These are phyloP conservation scores for Isoetes taiwanensis DNA, from an alignment of 75 land plant genomes.

Conservation along the genomic window DNA sequence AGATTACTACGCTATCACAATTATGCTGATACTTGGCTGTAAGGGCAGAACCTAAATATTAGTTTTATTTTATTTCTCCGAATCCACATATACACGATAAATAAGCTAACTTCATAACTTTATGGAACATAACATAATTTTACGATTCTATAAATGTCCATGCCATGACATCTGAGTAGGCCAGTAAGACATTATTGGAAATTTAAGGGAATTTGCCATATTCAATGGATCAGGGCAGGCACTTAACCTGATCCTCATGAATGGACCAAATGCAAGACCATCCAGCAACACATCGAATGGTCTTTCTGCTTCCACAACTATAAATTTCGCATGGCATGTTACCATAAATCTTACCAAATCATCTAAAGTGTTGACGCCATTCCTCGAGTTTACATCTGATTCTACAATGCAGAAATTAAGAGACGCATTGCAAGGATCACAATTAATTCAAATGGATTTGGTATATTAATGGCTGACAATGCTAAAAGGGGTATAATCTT, in stretches of 20 bases:
- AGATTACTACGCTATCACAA: too few species aligned
- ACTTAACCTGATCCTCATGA: conserved; percentile 7
- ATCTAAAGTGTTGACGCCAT: neutral
- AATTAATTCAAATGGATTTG: conserved; percentile 4
- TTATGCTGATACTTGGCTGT: too few species aligned
- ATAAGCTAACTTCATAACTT: too few species aligned
- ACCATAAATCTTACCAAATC: neutral
- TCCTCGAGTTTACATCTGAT: neutral
- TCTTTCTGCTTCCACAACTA: conserved; percentile 3
- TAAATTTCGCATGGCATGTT: neutral
- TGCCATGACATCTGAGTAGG: conserved; percentile 13
- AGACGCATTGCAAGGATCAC: conserved; percentile 8
- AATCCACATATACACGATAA: too few species aligned
- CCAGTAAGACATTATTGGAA: conserved; percentile 9
- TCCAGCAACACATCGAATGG: conserved; percentile 8
- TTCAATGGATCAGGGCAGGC: conserved; percentile 6
- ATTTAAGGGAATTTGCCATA: neutral
- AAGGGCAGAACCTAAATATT: too few species aligned
- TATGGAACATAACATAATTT: too few species aligned
- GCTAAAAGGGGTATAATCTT: neutral
- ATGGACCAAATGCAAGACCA: conserved; percentile 12
- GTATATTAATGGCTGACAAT: conserved; percentile 7
- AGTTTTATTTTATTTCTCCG: too few species aligned
- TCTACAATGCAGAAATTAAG: conserved; percentile 9
- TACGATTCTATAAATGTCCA: too few species aligned